A percentile compares a stretch with the other conserved stretches of the same genome.
Conservation (phyloP, 805 yeast species). For the Saturnispora kantuleensis region DNA sequence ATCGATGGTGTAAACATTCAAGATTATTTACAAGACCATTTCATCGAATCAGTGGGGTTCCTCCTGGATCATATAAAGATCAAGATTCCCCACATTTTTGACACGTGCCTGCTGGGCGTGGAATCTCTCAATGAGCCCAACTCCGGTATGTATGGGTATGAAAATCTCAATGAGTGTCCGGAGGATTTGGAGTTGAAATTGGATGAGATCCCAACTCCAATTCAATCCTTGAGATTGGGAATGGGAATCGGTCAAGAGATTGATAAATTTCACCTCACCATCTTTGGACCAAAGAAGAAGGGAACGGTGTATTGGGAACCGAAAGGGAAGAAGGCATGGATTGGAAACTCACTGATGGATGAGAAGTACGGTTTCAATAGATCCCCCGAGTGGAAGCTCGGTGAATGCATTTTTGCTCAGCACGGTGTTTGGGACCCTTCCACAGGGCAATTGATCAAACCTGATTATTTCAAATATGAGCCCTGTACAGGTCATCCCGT, state of each 20-base stretch:
- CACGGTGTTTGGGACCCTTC: constrained; percentile 64
- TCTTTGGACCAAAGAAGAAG: constrained; percentile 66
- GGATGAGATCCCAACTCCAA: constrained; percentile 76
- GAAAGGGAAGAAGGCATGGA: constrained; percentile 61
- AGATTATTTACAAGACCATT: constrained; percentile 60
- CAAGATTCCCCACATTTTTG: constrained; percentile 36
- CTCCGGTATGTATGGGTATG: constrained; percentile 59
- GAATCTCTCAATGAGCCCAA: constrained; percentile 86
- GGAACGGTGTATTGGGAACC: constrained; percentile 56
- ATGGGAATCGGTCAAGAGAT: constrained; percentile 65
- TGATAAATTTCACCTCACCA: constrained; percentile 58
- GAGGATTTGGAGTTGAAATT: constrained; percentile 55
- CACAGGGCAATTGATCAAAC: constrained; percentile 31
- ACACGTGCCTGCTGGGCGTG: constrained; percentile 54
- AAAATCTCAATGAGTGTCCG: constrained; percentile 46
- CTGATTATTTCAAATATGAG: constrained; percentile 41
- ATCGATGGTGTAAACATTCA: constrained; percentile 72
- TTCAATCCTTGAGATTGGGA: constrained; percentile 65
- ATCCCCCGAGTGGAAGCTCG: constrained; percentile 53
- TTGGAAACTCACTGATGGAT: constrained; percentile 43
- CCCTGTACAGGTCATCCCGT: constrained; percentile 32
- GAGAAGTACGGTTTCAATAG: constrained; percentile 63
- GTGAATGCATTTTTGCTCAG: constrained; percentile 72
- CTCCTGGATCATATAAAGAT: constrained; percentile 34
- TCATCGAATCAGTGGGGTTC: constrained; percentile 41